Base-by-base conservation (phyloP, 2,329 filamentous ascomycete genomes). In the Biscogniauxia sp. region DNA sequence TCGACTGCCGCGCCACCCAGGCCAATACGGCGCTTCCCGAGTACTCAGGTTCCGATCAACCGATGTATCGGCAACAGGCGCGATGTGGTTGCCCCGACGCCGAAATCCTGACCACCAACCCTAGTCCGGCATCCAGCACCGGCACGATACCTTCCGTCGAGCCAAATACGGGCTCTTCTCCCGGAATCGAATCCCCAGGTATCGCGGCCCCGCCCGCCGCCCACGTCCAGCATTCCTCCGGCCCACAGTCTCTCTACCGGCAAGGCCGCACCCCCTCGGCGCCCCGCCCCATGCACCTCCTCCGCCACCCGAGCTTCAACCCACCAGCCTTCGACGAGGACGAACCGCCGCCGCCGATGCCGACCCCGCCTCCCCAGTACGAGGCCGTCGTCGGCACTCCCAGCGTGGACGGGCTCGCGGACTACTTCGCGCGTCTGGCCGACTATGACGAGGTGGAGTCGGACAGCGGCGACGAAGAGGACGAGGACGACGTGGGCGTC, bases 1-100 rank as follows among this genome's bases (percentile, higher is more conserved):
- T 97, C 54, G 94, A 93, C 64, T 97, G 93, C 78, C 91, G 91
- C 64, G 93, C 93, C n/a, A 96, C 92, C 0, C 91, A 95, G 73
- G 89, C 91, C 55, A 97, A 97, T 75, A 96, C 90, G 25, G 87
- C 88, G 13, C 83, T 97, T 11, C 93, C 93, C 0, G 90, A 91
- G 17, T 97, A 97, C 74, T 77, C 79, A 6, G 79, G 81, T 20
- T 72, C 75, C 3, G 87, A 86, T 8, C 83, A 78, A 59, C 83
- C 82, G 9, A 80, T 74, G 67, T 79, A 78, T 58, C 82, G 72
- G 32, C 79, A 74, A 66, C 80, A 84, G 51, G 72, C 80, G 51
- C 73, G 81, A 57, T 80, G 84, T 72, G 77, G 87, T 69, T 86
- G 84, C 63, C 78, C 84, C 65, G 80, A 88, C 76, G 75, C 78